These are phyloP conservation scores for Tothia fuscella DNA, from an alignment of 2,329 filamentous ascomycete species.

Conservation along the genomic window DNA sequence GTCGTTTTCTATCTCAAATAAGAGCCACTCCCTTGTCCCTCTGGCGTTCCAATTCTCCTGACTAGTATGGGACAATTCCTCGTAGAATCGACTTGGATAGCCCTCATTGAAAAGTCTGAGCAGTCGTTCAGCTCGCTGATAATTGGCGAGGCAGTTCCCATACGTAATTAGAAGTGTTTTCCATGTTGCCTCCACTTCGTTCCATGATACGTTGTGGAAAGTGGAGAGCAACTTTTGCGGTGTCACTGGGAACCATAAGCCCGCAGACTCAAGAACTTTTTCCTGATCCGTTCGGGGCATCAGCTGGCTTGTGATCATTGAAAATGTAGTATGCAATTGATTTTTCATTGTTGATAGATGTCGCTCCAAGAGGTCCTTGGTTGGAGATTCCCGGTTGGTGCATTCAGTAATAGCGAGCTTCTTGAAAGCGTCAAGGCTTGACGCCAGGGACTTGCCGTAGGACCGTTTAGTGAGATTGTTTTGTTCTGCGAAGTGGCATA, in stretches of 20 bases:
- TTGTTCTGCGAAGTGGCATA: not conserved
- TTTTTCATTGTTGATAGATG: not conserved
- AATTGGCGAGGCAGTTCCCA: conserved; percentile 17
- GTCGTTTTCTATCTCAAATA: conserved; percentile 53
- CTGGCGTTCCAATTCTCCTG: conserved; percentile 44
- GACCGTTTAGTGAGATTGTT: not conserved
- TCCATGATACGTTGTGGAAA: not conserved
- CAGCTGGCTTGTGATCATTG: not conserved
- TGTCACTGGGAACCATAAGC: not conserved
- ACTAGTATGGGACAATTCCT: conserved; percentile 36
- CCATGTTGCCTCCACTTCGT: conserved; percentile 13
- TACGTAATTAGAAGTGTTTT: conserved; percentile 17
- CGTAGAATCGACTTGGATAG: conserved; percentile 17
- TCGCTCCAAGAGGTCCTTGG: not conserved
- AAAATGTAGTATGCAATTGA: not conserved
- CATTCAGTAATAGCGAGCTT: no score
- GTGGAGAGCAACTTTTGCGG: not conserved
- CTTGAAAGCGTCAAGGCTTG: not conserved
- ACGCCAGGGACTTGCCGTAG: not conserved
- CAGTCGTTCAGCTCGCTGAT: conserved; percentile 22
- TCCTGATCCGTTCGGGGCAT: not conserved
- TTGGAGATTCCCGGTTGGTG: not conserved
- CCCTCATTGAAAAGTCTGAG: conserved; percentile 10
- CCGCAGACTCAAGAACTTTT: not conserved
- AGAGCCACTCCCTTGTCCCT: conserved; percentile 45